Evolutionary conservation across 106 monocot genomes (phyloP), one percentile per base, ranked within the genome.

Genomic region (Triglochin maritima): DNA sequence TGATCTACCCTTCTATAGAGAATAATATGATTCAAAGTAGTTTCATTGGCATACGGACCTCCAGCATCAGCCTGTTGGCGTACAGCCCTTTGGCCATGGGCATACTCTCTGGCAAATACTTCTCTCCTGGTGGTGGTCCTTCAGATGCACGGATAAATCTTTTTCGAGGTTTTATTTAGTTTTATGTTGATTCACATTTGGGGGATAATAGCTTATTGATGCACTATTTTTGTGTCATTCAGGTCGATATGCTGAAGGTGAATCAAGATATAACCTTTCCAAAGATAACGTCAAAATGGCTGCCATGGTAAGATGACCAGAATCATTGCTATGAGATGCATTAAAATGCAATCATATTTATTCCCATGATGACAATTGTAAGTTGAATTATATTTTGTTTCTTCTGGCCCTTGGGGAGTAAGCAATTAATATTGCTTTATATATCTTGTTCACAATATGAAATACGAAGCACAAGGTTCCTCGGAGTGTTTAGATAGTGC

Each of bases 11-110:
- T 29, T 29, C 29, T 29, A 29, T 29, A 29, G 29, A 29, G 29
- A 29, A 29, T 29, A 29, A 29, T 29, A 29, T 29, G 60, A 42
- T 5, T n/a, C 17, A 61, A 8, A n/a, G 17, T 44, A 11, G 17
- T 61, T 7, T 51, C 9, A 55, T 60, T 76, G 48, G 4, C 49
- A 45, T 69, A 29, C 66, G 57, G 50, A 29, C n/a, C 64, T 63
- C 9, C 77, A 94, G 94, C 61, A 78, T 94, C 48, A 83, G 79
- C 79, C 74, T 94, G 76, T 64, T 90, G 77, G 89, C 87, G 47
- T 94, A 94, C 53, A 89, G 89, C 51, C 94, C 94, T 65, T 77
- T 85, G 72, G 94, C 94, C 43, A 94, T 94, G 94, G 94, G 94
- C 12, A 87, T 94, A 81, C 94, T 94, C 62, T 90, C 94, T 57